Conservation (phyloP, 176 grass and related monocot species). For the Zea luxurians region DNA sequence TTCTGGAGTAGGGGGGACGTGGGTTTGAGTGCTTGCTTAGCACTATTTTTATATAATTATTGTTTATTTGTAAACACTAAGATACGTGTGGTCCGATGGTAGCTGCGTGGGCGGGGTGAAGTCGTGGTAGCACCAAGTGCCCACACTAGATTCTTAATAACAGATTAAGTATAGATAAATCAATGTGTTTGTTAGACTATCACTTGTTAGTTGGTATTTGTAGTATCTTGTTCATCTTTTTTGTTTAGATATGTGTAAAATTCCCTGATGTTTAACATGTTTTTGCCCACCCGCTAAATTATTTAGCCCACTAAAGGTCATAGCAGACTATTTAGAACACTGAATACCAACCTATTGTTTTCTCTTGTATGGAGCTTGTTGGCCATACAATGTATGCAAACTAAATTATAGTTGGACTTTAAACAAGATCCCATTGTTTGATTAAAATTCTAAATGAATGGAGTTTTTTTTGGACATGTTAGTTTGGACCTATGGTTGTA, state of each 20-base stretch:
- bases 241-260: neutral
- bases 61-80: too few relatives aligned
- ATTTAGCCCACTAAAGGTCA: neutral
- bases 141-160: too few relatives aligned
- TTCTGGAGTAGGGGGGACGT: too few relatives aligned
- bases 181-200: neutral
- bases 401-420: neutral
- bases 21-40: too few relatives aligned
- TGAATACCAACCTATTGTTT: neutral
- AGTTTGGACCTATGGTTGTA: neutral
- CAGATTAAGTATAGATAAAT: too few relatives aligned
- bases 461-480: neutral
- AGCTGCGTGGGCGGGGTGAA: too few relatives aligned
- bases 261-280: neutral
- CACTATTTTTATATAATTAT: too few relatives aligned
- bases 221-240: neutral
- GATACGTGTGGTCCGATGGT: too few relatives aligned
- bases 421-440: neutral
- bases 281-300: neutral
- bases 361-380: neutral
- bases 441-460: conserved; percentile 1
- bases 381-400: neutral
- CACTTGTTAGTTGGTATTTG: neutral
- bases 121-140: too few relatives aligned
- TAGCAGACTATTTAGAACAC: too few relatives aligned